Percentiles rank a stretch among this genome's conserved stretches.
Evolutionary conservation across 2,329 filamentous ascomycete genomes (phyloP).

Genomic region (Penicillium sp.): DNA sequence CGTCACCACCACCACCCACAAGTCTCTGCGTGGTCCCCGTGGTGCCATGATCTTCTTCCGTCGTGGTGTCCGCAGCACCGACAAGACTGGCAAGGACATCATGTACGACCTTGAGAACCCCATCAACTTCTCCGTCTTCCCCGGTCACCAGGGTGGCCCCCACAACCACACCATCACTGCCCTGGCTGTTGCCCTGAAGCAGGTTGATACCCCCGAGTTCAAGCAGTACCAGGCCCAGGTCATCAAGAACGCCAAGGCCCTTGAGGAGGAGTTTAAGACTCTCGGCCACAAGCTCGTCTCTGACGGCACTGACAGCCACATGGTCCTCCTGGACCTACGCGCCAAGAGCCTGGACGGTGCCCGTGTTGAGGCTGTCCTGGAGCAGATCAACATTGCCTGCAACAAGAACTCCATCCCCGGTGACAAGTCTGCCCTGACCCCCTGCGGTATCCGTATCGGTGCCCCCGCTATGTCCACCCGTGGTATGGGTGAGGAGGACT

Average conservation of each 20-base stretch:
- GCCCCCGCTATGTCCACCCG: conserved; percentile 96
- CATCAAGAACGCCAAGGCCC: conserved; percentile 84
- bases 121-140: conserved; percentile 97
- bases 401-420: conserved; percentile 99
- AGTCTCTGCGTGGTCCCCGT: conserved; percentile 89
- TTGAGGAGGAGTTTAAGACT: conserved; percentile 71
- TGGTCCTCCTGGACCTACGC: conserved; percentile 90
- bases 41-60: conserved; percentile 99
- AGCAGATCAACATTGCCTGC: conserved; percentile 98
- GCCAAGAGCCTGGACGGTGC: conserved; percentile 83
- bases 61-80: conserved; percentile 79
- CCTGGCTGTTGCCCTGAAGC: conserved; percentile 88
- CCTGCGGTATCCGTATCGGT: conserved; percentile 91
- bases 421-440: conserved; percentile 94
- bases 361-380: conserved; percentile 90
- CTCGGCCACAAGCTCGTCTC: conserved; percentile 83
- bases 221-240: conserved; percentile 89
- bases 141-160: conserved; percentile 94
- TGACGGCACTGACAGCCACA: conserved; percentile 95
- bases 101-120: conserved; percentile 88
- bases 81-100: conserved; percentile 84
- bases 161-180: conserved; percentile 99
- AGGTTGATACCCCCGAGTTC: conserved; percentile 87
- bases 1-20: conserved; percentile 97
- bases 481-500: conserved; percentile 90